Base-by-base conservation (phyloP, 179 eudicot genomes). In the Silene coronaria region DNA sequence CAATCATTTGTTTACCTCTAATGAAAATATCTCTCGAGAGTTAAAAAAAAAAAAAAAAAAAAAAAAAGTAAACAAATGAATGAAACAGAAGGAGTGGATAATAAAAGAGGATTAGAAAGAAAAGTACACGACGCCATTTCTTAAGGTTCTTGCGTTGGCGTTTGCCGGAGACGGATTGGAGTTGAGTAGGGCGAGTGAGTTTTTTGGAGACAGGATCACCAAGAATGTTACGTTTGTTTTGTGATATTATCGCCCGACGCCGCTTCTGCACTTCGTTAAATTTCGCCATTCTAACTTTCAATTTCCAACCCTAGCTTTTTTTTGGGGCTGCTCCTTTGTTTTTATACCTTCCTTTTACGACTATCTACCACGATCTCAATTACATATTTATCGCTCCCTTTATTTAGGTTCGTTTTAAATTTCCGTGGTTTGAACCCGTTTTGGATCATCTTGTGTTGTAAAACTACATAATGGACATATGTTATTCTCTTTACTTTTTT, bases 101-200 rank as follows among this genome's bases (percentile, higher is more conserved):
- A 23, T 14, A 0, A 64, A 61, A 2, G 58, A 19, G 21, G 69
- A 23, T 22, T 22, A n/a, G 61, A n/a, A 60, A 38, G 65, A 74
- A 38, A 69, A 74, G 0, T 11, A 93, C 98, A 80, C 97, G 81
- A 74, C 97, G 93, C 98, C 97, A 91, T 89, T 89, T 90, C 62
- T 94, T 94, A 73, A 88, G 85, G 82, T 86, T 82, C 86, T 94
- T 94, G 75, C 88, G 97, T 84, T 91, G 78, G 72, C 97, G 98
- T 86, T 94, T 94, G 83, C 98, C 97, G 81, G 98, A 94, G 80
- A 91, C 64, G 62, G 97, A 77, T 45, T 76, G 81, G 34, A 82
- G 79, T 22, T 88, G 93, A 2, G 82, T 72, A 59, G 70, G 89
- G 60, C 67, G 78, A 76, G 84, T 92, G 64, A 94, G 94, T 82